Base-by-base conservation (phyloP, 768 basidiomycete genomes). In the Neoboletus brunneissimus region DNA sequence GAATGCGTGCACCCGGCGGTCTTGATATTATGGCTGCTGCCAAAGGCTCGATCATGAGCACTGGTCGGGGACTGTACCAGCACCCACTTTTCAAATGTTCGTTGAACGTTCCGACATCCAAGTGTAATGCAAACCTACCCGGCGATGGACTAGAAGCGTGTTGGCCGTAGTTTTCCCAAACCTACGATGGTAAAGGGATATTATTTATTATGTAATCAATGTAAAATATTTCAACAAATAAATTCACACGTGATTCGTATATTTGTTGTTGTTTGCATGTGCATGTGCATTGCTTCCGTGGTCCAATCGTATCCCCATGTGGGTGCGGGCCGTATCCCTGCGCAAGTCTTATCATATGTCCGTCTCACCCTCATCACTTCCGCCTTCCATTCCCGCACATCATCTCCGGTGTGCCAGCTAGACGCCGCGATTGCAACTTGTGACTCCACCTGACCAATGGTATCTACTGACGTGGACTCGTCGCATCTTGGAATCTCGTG, bases 11-110 rank as follows among this genome's bases (percentile, higher is more conserved):
- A 51, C 63, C 64, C 38, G 62, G 58, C 40, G 68, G 58, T 54
- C 70, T 76, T 77, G 71, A 81, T 69, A 61, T 38, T 38, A 85
- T 73, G 70, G 79, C 78, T 43, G 80, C 76, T 55, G 80, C 78
- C 61, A 87, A 73, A 65, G 83, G 82, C 76, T 87, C 84, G 64
- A 86, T 77, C 85, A 86, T 87, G 76, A 72, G 73, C 73, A 70
- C 60, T 65, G 62, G 51, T 27, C 41, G 25, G 40, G 53, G 47
- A 48, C 67, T 45, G 18, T 20, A 60, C 63, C 49, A 11, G 38
- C 11, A 42, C 20, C 47, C 43, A 32, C 47, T 52, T 51, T 27
- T 37, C 18, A 38, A n/a, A 25, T 13, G 22, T 18, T 15, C 16
- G 25, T 48, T 16, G 20, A 42, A 25, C 18, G 15, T 20, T 27